Evolutionary conservation across 768 basidiomycete genomes (phyloP), one percentile per base, ranked within the genome.

Genomic region (Psilocybe subaeruginosa): DNA sequence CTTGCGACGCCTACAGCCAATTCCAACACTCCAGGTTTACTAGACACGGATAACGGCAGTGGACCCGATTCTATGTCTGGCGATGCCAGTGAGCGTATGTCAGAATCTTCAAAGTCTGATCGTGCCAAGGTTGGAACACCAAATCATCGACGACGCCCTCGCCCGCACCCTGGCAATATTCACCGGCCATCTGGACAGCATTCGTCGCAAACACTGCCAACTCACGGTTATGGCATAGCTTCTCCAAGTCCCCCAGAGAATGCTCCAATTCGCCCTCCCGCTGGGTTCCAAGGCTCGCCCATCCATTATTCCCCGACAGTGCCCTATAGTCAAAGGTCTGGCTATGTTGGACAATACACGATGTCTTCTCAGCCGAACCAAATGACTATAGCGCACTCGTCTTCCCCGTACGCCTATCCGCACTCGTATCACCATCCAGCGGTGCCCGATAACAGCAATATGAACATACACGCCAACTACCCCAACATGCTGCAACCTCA

Each of bases 311-410:
- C 73, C 8, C 57, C 73, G 9, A 53, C 66, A 31, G 60, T 71
- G 17, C 63, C 68, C 4, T 80, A 78, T 62, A 67, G 69, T 62
- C 79, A 78, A 33, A 73, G 66, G 19, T 47, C 68, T 29, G 68
- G 67, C 66, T 82, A 78, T 60, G 68, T 75, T 29, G 78, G 79
- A 57, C 82, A 78, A 72, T 86, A 85, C 74, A 70, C 77, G 67
- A 74, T 82, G 71, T 73, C 82, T 65, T 62, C 77, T 2, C 82
- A 78, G 66, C 75, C 77, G 30, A 61, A 54, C 23, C 72, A 75
- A 9, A 65, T 75, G 56, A 74, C 59, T 33, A 70, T 80, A 62
- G 69, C 68, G 4, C 81, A 80, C 57, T 61, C 77, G 48, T 74
- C 74, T 59, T 55, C 77, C 3, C 63, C 72, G 7, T 79, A 75